Evolutionary conservation across 805 yeast species (phyloP), one percentile per base, ranked within the genome.

Genomic region (Wickerhamiella parazyma): DNA sequence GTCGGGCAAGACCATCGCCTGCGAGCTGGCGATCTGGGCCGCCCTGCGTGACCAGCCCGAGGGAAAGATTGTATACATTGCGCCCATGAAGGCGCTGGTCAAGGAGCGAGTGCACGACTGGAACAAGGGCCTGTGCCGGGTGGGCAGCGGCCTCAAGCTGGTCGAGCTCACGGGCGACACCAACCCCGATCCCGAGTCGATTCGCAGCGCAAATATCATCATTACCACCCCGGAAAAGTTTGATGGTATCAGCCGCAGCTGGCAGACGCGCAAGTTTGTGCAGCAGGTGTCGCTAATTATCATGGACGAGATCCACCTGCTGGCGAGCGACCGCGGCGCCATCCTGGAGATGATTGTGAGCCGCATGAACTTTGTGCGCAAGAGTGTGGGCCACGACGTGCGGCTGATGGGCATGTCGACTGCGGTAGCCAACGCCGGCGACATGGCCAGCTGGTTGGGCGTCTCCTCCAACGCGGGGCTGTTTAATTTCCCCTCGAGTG

Each of bases 1-100:
- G 19, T 89, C 96, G 0, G 99, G 99, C 52, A 91, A 91, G 61
- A 91, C 98, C 0, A 80, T 91, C 26, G 97, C 93, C 22, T 95
- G 97, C 0, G 99, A 91, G 57, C 63, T 91, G 45, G 97, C 97
- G 0, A 83, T 91, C 12, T 91, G 97, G 96, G 89, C 86, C 58
- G 96, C 98, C 0, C 81, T 89, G 59, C 74, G 71, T 37, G 80
- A 81, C 38, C 76, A 70, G 46, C 95, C 96, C 0, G 75, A 78
- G 9, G 75, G 84, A 1, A 86, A 86, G 52, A 70, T 83, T 20
- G 89, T 82, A 6, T 82, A 83, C 56, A 80, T 82, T 63, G 93
- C 93, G 0, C 93, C 93, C 1, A 83, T 82, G 93, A 82, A 83
- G 53, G 93, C 93, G 0, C 69, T 82, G 52, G 93, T 82, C 1